Conservation (phyloP, 208 protist species). For the Trypanosoma conorhini region DNA sequence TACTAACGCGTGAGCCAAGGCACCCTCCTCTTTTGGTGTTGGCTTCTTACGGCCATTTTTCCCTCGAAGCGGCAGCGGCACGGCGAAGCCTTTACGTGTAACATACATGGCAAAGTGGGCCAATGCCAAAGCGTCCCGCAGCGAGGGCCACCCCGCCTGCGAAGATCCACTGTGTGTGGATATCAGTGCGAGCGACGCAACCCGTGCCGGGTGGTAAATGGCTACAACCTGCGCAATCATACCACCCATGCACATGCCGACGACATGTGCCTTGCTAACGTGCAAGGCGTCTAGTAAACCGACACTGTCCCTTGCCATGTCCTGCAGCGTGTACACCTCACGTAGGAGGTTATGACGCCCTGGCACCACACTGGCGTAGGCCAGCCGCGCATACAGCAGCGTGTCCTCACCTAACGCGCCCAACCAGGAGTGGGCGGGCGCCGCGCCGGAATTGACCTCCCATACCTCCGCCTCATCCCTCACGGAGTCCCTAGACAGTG, state of each 20-base stretch:
- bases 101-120: slow-evolving; percentile 39
- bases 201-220: slow-evolving; percentile 42
- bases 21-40: slow-evolving; percentile 32
- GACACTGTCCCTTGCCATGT: slow-evolving; percentile 64
- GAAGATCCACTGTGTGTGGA: slow-evolving; percentile 41
- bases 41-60: slow-evolving; percentile 30
- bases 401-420: not conserved
- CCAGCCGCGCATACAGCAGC: not conserved
- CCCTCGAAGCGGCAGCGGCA: slow-evolving; percentile 1
- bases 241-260: slow-evolving; percentile 75
- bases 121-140: slow-evolving; percentile 42
- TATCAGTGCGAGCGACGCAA: slow-evolving; percentile 51
- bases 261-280: slow-evolving; percentile 48
- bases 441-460: not conserved
- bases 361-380: slow-evolving; percentile 6
- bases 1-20: slow-evolving; percentile 33
- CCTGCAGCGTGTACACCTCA: slow-evolving; percentile 26
- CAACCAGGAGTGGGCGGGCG: not conserved
- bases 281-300: slow-evolving; percentile 54
- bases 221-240: slow-evolving; percentile 71
- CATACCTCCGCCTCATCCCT: slow-evolving; percentile 3
- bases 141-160: slow-evolving; percentile 37
- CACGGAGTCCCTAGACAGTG: slow-evolving; percentile 12
- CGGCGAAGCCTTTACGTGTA: slow-evolving; percentile 27
- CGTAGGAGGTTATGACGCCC: slow-evolving; percentile 10